phyloP scores from a whole-genome alignment of 1,284 basidiomycete genomes.

The Apiotrichum gamsii region DNA sequence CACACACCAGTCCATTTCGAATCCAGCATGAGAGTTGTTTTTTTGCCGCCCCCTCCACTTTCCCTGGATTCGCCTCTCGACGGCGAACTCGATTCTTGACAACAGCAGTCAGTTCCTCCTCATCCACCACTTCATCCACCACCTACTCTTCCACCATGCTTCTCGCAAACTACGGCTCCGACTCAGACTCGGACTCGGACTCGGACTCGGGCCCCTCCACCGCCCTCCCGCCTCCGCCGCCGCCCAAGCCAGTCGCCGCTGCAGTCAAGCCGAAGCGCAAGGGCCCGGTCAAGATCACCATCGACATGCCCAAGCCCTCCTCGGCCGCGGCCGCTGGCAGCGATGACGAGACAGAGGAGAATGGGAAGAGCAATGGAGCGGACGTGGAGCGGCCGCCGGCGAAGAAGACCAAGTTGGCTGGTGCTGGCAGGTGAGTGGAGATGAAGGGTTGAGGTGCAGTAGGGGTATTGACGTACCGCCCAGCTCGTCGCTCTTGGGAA shows the following conservation, averaged over 20 bases:
- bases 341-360: conserved; percentile 1
- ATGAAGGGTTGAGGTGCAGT: too few relatives aligned
- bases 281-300: conserved; percentile 42
- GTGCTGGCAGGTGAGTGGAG: conserved; percentile 11
- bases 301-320: conserved; percentile 35
- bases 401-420: conserved; percentile 24
- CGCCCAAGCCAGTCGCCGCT: conserved; percentile 5
- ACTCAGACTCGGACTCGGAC: conserved; percentile 25
- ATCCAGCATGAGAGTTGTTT: too few relatives aligned
- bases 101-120: too few relatives aligned
- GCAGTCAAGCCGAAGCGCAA: conserved; percentile 23
- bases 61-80: too few relatives aligned
- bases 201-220: neutral
- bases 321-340: too few relatives aligned
- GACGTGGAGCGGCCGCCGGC: conserved; percentile 4
- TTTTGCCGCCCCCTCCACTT: too few relatives aligned
- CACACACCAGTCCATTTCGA: too few relatives aligned
- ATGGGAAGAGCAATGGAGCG: neutral
- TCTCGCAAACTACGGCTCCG: conserved; percentile 44
- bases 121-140: too few relatives aligned
- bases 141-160: conserved; percentile 34
- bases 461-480: too few relatives aligned
- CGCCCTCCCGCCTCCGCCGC: neutral
- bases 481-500: conserved; percentile 41
- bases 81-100: too few relatives aligned